phyloP scores from a whole-genome alignment of 164 flowering plant genomes.

The Liquidambar formosana region DNA sequence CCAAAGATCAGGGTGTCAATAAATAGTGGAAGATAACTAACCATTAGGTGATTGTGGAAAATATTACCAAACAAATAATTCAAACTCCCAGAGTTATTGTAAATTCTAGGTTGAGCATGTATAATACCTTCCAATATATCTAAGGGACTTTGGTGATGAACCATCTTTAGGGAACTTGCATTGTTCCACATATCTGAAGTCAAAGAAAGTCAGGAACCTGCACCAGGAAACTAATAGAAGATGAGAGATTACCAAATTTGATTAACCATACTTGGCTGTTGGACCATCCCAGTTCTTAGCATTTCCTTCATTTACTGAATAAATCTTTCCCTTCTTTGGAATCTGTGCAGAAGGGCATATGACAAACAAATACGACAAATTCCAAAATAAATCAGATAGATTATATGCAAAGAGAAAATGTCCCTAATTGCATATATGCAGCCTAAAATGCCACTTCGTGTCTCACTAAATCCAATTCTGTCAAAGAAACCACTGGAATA shows the following conservation, averaged over 20 bases:
- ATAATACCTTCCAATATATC: conserved; percentile 91
- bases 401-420: not conserved
- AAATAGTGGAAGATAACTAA: not conserved
- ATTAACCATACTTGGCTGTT: conserved; percentile 65
- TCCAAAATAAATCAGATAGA: not conserved
- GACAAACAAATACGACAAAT: not conserved
- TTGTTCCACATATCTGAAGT: conserved; percentile 72
- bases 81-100: not conserved
- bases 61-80: not conserved
- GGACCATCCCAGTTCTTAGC: conserved; percentile 97
- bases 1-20: not conserved
- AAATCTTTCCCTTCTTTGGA: conserved; percentile 96
- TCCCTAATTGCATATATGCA: not conserved
- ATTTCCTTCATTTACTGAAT: conserved; percentile 99
- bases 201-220: not conserved
- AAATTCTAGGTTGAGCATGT: not conserved
- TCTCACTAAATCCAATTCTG: too few species aligned
- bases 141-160: conserved; percentile 81
- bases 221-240: conserved; percentile 6
- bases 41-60: not conserved
- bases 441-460: not conserved
- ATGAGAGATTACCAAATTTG: conserved; percentile 7
- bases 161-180: conserved; percentile 94
- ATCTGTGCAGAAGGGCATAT: conserved; percentile 45
- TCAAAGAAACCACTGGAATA: too few species aligned